Percentiles rank a stretch among this genome's conserved stretches.
Evolutionary conservation across 73 alveolate species (phyloP).

Genomic region (Blepharisma japonicum): DNA sequence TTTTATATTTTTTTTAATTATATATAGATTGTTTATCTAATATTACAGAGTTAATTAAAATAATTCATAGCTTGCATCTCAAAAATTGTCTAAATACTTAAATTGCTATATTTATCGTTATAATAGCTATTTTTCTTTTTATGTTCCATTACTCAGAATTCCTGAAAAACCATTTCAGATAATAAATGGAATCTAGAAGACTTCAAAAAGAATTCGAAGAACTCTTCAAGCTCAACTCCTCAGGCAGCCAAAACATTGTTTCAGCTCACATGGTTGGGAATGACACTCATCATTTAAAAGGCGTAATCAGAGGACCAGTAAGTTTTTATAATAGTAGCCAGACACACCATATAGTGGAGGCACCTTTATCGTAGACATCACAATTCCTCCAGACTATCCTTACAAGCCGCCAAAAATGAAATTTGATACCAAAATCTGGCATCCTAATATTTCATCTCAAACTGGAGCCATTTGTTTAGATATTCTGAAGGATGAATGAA

Average conservation of each 20-base stretch:
- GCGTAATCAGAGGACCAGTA: slow-evolving; percentile 67
- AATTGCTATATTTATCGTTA: too few relatives aligned
- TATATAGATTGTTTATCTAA: too few relatives aligned
- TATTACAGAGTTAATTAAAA: too few relatives aligned
- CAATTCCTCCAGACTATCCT: slow-evolving; percentile 91
- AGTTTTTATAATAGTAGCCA: slow-evolving; percentile 1
- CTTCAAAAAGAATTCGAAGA: slow-evolving; percentile 60
- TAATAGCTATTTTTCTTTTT: too few relatives aligned
- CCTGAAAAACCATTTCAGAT: slow-evolving; percentile 52
- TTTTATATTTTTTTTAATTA: too few relatives aligned
- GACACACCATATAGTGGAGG: slow-evolving; percentile 91
- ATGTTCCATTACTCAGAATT: background rate
- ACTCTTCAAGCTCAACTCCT: slow-evolving; percentile 70
- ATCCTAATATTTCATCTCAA: slow-evolving; percentile 71
- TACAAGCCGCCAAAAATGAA: slow-evolving; percentile 96
- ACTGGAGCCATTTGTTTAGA: slow-evolving; percentile 96
- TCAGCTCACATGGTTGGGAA: slow-evolving; percentile 49
- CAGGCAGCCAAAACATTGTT: slow-evolving; percentile 45
- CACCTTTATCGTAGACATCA: slow-evolving; percentile 74
- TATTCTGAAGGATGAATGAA: slow-evolving; percentile 90
- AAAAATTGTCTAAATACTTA: too few relatives aligned
- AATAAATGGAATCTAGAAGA: slow-evolving; percentile 72
- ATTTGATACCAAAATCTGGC: slow-evolving; percentile 88
- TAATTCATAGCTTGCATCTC: too few relatives aligned
- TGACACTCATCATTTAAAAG: slow-evolving; percentile 73